These are phyloP conservation scores for Trypanosoma vivax DNA, from an alignment of 208 protist species.

Conservation along the genomic window DNA sequence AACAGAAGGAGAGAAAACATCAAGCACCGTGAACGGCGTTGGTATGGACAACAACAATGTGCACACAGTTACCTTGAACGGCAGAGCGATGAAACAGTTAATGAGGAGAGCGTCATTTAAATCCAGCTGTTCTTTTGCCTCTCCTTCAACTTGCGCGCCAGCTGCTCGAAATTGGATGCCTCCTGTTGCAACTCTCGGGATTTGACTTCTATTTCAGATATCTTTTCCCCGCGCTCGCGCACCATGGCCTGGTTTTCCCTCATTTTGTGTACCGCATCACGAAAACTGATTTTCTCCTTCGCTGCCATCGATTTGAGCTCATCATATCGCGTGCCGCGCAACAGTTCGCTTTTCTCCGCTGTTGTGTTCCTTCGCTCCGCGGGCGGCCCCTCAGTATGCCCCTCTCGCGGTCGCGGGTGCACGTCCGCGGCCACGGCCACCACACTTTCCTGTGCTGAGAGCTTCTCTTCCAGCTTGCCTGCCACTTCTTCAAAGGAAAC, in stretches of 20 bases:
- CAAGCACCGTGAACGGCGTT: no score
- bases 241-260: constrained; percentile 64
- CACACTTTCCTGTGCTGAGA: constrained; percentile 16
- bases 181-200: constrained; percentile 62
- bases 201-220: constrained; percentile 49
- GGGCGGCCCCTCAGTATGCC: no score
- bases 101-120: no score
- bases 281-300: constrained; percentile 73
- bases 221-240: constrained; percentile 60
- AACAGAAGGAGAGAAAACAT: no score
- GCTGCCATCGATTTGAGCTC: constrained; percentile 76
- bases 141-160: constrained; percentile 67
- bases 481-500: constrained; percentile 76
- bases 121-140: constrained; percentile 75
- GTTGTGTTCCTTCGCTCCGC: background rate
- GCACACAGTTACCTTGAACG: no score
- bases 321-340: constrained; percentile 44
- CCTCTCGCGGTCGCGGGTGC: no score
- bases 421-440: constrained; percentile 13
- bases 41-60: no score
- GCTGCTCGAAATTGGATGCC: constrained; percentile 65
- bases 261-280: constrained; percentile 77
- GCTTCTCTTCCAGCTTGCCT: constrained; percentile 60
- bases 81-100: no score
- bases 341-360: background rate